These are phyloP conservation scores for Amylocarpus encephaloides DNA, from an alignment of 2,329 filamentous ascomycete species.

Conservation along the genomic window DNA sequence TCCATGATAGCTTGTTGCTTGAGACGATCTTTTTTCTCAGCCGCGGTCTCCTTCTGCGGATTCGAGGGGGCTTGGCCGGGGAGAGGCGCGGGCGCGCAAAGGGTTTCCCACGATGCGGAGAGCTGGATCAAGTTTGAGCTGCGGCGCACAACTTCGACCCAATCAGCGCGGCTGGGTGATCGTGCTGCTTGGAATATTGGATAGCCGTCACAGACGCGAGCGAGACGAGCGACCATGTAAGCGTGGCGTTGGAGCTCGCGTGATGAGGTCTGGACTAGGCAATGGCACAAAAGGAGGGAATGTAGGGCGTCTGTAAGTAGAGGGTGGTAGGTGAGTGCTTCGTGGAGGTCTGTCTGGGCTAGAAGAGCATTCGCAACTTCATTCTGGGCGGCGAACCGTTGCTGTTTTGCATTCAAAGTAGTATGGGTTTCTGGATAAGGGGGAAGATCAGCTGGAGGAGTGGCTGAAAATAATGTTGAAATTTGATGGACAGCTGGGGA, in stretches of 20 bases:
- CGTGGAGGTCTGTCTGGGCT: conserved; percentile 42
- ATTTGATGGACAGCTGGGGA: conserved; percentile 45
- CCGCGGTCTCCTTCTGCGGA: conserved; percentile 39
- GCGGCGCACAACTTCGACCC: conserved; percentile 67
- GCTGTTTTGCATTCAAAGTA: conserved; percentile 29
- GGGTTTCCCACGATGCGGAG: conserved; percentile 57
- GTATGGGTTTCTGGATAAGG: conserved; percentile 50
- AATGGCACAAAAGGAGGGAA: conserved; percentile 69
- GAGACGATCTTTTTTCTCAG: conserved; percentile 51
- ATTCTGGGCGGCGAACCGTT: conserved; percentile 27
- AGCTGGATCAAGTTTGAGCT: conserved; percentile 66
- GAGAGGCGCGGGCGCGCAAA: conserved; percentile 58
- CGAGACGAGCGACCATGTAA: conserved; percentile 71
- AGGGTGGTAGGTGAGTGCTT: conserved; percentile 74
- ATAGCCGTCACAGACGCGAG: conserved; percentile 69
- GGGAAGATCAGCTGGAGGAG: conserved; percentile 60
- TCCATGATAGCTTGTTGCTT: conserved; percentile 62
- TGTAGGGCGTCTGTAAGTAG: conserved; percentile 74
- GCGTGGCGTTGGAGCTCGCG: conserved; percentile 76
- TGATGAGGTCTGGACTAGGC: conserved; percentile 69
- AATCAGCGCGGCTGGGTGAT: conserved; percentile 68
- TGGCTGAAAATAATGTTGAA: conserved; percentile 64
- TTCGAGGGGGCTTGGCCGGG: conserved; percentile 33
- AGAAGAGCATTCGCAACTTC: conserved; percentile 31
- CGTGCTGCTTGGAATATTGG: conserved; percentile 71